Base-by-base conservation (phyloP, 768 basidiomycete genomes). In the Lactarius deliciosus region DNA sequence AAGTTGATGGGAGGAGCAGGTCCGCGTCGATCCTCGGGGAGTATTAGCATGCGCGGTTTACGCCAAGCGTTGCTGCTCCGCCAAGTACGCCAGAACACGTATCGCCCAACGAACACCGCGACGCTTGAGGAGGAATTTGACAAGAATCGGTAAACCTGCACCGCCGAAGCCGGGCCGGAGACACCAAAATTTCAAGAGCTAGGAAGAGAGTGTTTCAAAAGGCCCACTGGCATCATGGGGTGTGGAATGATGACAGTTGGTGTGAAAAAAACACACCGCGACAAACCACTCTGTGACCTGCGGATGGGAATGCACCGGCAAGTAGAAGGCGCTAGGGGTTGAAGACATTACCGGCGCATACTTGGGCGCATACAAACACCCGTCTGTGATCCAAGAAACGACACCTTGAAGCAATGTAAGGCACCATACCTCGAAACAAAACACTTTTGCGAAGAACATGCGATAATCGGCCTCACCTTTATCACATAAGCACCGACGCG, bases 161-260 rank as follows among this genome's bases (percentile, higher is more conserved):
- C 72, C 70, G 4, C 72, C 72, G 4, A 72, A 30, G 57, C 45
- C n/a, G n/a, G n/a, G n/a, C 73, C 72, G 40, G 72, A 71, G 10
- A 72, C 71, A 1, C 72, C 70, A 47, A 72, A 73, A 56, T 72
- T 69, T 41, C 72, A 71, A 32, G 72, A 72, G 11, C 68, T 66
- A 3, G 72, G 70, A 9, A 73, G 66, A 6, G 72, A 71, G 59
- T 70, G 69, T 15, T 70, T 28, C 47, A 28, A 53, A 34, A 50
- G 25, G 20, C 15, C 15, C 22, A n/a, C 16, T 9, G n/a, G 34
- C 34, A 36, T 11, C 10, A 36, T 3, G 10, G 13, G 11, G 55
- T 30, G 22, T 30, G 25, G 18, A 18, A 22, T 16, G 0, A 22
- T 16, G 0, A 11, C 45, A 45, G 45, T 45, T 45, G 61, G 22